Percentiles rank a stretch among this genome's conserved stretches.
Evolutionary conservation across 1,284 basidiomycete genomes (phyloP).

Genomic region (Cryptococcus deneoformans): DNA sequence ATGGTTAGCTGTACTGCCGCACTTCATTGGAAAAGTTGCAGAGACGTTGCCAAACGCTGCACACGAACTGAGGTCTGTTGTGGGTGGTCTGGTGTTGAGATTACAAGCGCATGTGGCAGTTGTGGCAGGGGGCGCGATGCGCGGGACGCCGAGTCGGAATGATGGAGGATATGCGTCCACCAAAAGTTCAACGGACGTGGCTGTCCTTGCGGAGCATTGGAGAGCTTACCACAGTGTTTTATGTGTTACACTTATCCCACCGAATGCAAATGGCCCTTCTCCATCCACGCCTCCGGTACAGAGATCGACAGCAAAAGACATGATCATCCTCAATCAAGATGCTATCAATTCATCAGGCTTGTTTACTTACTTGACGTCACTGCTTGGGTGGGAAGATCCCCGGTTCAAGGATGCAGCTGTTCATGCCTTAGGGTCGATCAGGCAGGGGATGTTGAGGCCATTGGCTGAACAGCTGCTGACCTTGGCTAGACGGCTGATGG

Average conservation of each 20-base stretch:
- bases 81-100: constrained; percentile 46
- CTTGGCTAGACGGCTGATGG: constrained; percentile 68
- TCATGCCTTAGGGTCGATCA: constrained; percentile 81
- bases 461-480: constrained; percentile 79
- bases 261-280: constrained; percentile 35
- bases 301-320: constrained; percentile 48
- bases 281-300: constrained; percentile 59
- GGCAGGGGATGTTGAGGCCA: constrained; percentile 69
- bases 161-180: not conserved
- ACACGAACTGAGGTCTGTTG: constrained; percentile 44
- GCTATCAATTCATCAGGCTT: constrained; percentile 62
- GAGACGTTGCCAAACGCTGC: constrained; percentile 46
- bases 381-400: constrained; percentile 80
- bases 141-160: constrained; percentile 13
- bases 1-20: constrained; percentile 50
- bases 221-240: constrained; percentile 78
- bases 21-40: constrained; percentile 43
- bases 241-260: constrained; percentile 60
- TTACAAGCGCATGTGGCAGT: constrained; percentile 48
- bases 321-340: constrained; percentile 42
- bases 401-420: constrained; percentile 83
- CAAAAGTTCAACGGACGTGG: constrained; percentile 56
- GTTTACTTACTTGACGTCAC: constrained; percentile 81
- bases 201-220: constrained; percentile 76
- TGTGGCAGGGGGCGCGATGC: constrained; percentile 34